Percentiles rank a stretch among this genome's conserved stretches.
These are phyloP conservation scores for Iris pallida DNA, from an alignment of 116 monocot genomes.

Conservation along the genomic window DNA sequence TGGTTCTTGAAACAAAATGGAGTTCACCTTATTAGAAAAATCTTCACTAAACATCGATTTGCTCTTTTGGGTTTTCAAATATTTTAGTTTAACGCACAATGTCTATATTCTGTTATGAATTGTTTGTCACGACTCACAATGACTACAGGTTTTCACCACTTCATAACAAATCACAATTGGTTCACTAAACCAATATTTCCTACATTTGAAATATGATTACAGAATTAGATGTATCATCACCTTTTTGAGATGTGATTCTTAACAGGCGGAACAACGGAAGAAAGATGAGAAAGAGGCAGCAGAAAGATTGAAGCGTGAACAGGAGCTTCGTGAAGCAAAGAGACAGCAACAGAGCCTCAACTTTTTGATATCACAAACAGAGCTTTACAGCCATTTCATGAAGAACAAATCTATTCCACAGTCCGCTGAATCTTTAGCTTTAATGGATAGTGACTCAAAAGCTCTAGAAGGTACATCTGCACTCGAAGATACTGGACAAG, in stretches of 20 bases:
- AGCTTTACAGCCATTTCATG: slow-evolving; percentile 96
- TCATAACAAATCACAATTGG: too few relatives aligned
- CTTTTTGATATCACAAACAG: slow-evolving; percentile 88
- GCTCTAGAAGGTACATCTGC: slow-evolving; percentile 21
- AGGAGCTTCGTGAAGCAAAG: slow-evolving; percentile 87
- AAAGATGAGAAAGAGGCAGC: slow-evolving; percentile 88
- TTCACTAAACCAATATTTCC: too few relatives aligned
- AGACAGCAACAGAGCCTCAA: slow-evolving; percentile 90
- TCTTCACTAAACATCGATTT: too few relatives aligned
- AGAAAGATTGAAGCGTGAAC: slow-evolving; percentile 85
- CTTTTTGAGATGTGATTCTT: not conserved
- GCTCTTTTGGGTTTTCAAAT: too few relatives aligned
- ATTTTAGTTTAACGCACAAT: too few relatives aligned
- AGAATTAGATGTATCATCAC: not conserved
- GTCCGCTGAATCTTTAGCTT: slow-evolving; percentile 20
- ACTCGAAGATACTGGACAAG: slow-evolving; percentile 19
- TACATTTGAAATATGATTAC: too few relatives aligned
- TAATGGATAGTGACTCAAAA: slow-evolving; percentile 29
- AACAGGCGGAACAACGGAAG: slow-evolving; percentile 80
- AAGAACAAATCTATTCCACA: slow-evolving; percentile 65
- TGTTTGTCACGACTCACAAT: too few relatives aligned
- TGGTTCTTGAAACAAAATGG: too few relatives aligned
- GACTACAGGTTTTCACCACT: too few relatives aligned
- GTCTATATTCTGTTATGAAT: too few relatives aligned
- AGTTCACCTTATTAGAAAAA: too few relatives aligned